Evolutionary conservation across 2,329 filamentous ascomycete species (phyloP), one percentile per base, ranked within the genome.

Genomic region (Sordariomycetes sp.): DNA sequence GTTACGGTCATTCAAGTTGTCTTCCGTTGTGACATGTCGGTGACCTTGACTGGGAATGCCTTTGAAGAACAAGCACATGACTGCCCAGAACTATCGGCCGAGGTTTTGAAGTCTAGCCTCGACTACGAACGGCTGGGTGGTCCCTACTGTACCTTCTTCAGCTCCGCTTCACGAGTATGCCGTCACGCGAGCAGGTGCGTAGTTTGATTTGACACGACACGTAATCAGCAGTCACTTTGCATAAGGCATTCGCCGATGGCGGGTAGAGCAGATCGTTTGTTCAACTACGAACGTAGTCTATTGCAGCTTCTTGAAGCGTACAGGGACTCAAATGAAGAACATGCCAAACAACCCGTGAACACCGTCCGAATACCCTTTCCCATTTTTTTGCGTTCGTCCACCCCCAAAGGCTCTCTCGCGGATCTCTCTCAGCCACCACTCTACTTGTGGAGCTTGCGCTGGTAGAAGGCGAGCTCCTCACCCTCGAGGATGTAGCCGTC

Each of bases 381-480:
- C 45, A 50, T 50, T 50, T 50, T 50, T 50, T 22, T 20, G 20
- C 20, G 24, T 50, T 24, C 45, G 10, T 12, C 45, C 20, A 20
- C 45, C 7, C 39, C 39, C n/a, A 15, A n/a, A 15, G 39, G 15
- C 39, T n/a, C 36, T 4, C n/a, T 45, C 39, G 17, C n/a, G 15
- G 15, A 15, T 45, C 39, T 6, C n/a, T n/a, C 12, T n/a, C 39
- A 17, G 13, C 39, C 3, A 45, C 39, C 39, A 45, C 56, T 56
- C 82, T 81, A 97, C 85, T 96, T 97, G 45, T 50, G 89, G 77
- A 97, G 90, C 80, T 91, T 91, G 81, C 89, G 89, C 87, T 96
- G 91, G 90, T 99, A 99, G 89, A 99, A 99, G 76, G 91, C 90
- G 71, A 99, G 84, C 86, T 99, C 94, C 77, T 99, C 94, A 70